These are phyloP conservation scores for Sphagnurus paluster DNA, from an alignment of 1,284 basidiomycete species.

Conservation along the genomic window DNA sequence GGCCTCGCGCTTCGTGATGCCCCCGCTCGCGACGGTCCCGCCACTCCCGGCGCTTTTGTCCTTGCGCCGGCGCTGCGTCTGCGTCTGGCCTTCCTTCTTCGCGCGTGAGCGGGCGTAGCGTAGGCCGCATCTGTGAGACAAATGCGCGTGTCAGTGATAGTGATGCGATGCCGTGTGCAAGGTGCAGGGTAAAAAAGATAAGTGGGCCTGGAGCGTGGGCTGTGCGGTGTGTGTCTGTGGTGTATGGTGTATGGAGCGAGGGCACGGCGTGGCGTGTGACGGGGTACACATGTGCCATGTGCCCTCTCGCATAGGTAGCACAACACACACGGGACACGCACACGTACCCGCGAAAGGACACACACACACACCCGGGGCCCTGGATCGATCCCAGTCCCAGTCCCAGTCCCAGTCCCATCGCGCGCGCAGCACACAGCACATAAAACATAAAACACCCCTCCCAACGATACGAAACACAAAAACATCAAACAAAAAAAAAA, in stretches of 20 bases:
- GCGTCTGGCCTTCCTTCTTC: constrained; percentile 69
- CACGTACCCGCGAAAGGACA: too few species aligned
- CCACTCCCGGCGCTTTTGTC: constrained; percentile 38
- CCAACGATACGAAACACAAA: not conserved
- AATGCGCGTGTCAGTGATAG: not conserved
- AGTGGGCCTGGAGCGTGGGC: too few species aligned
- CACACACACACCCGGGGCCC: too few species aligned
- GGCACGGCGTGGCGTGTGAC: too few species aligned
- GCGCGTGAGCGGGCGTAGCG: constrained; percentile 80
- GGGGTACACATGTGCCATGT: too few species aligned
- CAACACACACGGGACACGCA: too few species aligned
- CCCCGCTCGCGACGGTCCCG: constrained; percentile 18
- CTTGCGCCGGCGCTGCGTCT: constrained; percentile 41
- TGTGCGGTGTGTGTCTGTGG: too few species aligned
- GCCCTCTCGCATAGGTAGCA: too few species aligned
- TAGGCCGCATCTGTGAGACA: constrained; percentile 63
- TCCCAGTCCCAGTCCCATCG: not conserved
- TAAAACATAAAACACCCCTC: constrained; percentile 1
- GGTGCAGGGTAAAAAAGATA: constrained; percentile 4
- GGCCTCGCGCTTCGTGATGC: constrained; percentile 36
- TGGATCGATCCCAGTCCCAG: too few species aligned
- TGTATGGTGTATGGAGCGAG: too few species aligned
- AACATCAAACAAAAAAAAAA: constrained; percentile 21
- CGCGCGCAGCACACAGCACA: not conserved
- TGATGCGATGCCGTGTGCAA: not conserved